Percentiles rank a stretch among this genome's conserved stretches.
These are phyloP conservation scores for Leccinellum albellum DNA, from an alignment of 768 basidiomycete species.

Conservation along the genomic window DNA sequence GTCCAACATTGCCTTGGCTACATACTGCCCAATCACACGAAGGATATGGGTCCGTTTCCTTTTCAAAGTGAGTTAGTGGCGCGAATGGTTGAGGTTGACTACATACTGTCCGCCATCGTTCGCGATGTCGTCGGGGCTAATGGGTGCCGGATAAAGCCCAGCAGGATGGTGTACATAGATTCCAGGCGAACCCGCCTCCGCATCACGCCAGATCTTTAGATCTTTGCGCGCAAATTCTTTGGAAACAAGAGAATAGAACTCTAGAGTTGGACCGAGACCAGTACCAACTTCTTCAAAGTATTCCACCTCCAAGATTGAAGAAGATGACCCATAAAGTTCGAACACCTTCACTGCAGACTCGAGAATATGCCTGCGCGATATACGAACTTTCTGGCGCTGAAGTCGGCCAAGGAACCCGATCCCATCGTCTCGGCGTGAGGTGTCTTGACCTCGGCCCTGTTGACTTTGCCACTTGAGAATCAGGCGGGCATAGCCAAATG, in stretches of 20 bases:
- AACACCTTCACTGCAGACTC: constrained; percentile 97
- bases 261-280: constrained; percentile 93
- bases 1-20: constrained; percentile 95
- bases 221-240: constrained; percentile 90
- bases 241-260: constrained; percentile 97
- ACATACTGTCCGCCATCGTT: constrained; percentile 76
- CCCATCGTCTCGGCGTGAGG: constrained; percentile 80
- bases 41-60: constrained; percentile 86
- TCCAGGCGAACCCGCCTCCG: constrained; percentile 57
- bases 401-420: constrained; percentile 90
- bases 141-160: constrained; percentile 87
- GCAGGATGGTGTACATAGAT: constrained; percentile 78
- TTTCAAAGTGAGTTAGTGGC: constrained; percentile 5
- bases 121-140: constrained; percentile 61
- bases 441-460: constrained; percentile 74
- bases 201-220: constrained; percentile 89
- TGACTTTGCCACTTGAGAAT: constrained; percentile 95
- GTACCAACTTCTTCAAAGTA: constrained; percentile 99
- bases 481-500: constrained; percentile 94
- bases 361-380: constrained; percentile 89
- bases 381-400: constrained; percentile 94
- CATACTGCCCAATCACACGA: constrained; percentile 90
- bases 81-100: background rate
- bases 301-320: constrained; percentile 93
- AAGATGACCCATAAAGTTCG: constrained; percentile 92